Evolutionary conservation across 73 alveolate species (phyloP), one percentile per base, ranked within the genome.

Genomic region (Uronychia setigera): DNA sequence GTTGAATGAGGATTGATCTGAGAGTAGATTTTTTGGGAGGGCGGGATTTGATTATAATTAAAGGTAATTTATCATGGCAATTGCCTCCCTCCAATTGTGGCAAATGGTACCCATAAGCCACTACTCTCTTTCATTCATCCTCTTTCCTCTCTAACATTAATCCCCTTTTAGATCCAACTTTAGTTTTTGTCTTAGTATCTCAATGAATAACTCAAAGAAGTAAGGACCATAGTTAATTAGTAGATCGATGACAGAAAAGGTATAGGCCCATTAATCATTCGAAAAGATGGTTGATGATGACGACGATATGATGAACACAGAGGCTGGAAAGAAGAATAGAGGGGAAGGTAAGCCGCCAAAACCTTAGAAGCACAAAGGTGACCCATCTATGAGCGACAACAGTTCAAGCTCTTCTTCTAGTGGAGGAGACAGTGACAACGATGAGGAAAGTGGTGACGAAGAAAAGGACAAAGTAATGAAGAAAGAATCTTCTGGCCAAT

Each of bases 321-420:
- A 46, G 67, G n/a, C 5, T 5, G 19, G 19, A 19, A 46, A 19
- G 19, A 46, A 19, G 67, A 19, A 46, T 11, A 19, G 67, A 11
- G 19, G 19, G 67, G n/a, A 5, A 46, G 19, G 67, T 5, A 46
- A 46, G 67, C 67, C 67, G 5, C n/a, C 5, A 46, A 46, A 46
- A 19, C 67, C 67, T 46, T 19, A n/a, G n/a, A n/a, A n/a, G n/a
- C n/a, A n/a, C n/a, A n/a, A 46, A 46, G 67, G 67, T 19, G 67
- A 46, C 67, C 67, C 67, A 5, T 46, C 67, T 11, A 46, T 46
- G 67, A 46, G 67, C 67, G 67, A 46, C 67, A 46, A 46, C 67
- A 11, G n/a, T 19, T 46, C 67, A 5, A 46, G 67, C 67, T 46
- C 67, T 19, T 46, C 67, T 19, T 46, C 67, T 19, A 46, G 67